Evolutionary conservation across 768 basidiomycete species (phyloP).

Genomic region (Pisolithus marmoratus): DNA sequence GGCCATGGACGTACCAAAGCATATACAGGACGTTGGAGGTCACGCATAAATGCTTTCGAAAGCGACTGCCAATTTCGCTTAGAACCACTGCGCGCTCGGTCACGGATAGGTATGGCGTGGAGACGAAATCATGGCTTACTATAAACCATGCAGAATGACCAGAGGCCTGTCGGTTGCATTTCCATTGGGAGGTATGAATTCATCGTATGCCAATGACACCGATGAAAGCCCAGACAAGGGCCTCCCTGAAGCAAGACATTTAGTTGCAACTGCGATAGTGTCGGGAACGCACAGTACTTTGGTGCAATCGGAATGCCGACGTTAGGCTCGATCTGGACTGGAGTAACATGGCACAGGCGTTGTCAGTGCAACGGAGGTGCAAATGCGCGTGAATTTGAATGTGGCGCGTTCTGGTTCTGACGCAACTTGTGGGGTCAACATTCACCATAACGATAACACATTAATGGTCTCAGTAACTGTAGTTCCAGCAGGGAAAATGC

Average conservation of each 20-base stretch:
- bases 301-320: background rate
- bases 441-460: background rate
- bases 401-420: background rate
- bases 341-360: background rate
- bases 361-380: background rate
- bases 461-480: constrained; percentile 56
- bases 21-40: constrained; percentile 65
- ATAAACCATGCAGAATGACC: constrained; percentile 59
- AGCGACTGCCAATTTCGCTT: constrained; percentile 88
- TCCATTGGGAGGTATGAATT: constrained; percentile 20
- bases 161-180: constrained; percentile 38
- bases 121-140: constrained; percentile 35
- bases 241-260: constrained; percentile 13
- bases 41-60: constrained; percentile 65
- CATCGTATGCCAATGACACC: constrained; percentile 28
- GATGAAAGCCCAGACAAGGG: constrained; percentile 13
- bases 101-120: background rate
- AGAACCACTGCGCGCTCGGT: constrained; percentile 52
- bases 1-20: constrained; percentile 45
- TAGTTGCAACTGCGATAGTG: background rate
- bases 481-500: constrained; percentile 41
- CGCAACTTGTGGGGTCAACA: background rate
- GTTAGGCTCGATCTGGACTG: background rate
- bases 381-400: background rate
- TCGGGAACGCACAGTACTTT: background rate